A percentile compares a stretch with the other conserved stretches of the same genome.
Conservation (phyloP, 129 eudicot genomes). For the Flaveria sonorensis region DNA sequence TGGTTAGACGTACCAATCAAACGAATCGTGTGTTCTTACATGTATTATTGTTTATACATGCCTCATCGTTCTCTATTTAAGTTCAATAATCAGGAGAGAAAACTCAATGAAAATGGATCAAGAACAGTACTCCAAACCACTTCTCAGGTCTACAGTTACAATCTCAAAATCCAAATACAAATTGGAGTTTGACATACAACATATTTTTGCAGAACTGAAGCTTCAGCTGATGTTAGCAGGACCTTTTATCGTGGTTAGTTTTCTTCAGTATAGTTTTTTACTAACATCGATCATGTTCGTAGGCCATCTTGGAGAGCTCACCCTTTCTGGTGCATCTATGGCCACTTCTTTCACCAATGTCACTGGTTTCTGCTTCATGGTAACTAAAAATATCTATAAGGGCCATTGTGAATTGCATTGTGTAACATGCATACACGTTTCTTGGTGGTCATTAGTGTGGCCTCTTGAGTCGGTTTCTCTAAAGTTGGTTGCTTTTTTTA, state of each 20-base stretch:
- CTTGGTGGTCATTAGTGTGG: not conserved
- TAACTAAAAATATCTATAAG: slow-evolving; percentile 18
- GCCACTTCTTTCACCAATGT: slow-evolving; percentile 40
- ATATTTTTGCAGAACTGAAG: slow-evolving; percentile 29
- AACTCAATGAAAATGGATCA: slow-evolving; percentile 23
- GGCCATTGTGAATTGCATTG: not conserved
- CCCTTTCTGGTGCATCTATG: slow-evolving; percentile 41
- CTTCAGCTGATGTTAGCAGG: slow-evolving; percentile 38
- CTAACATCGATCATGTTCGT: slow-evolving; percentile 39
- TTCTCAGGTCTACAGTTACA: slow-evolving; percentile 26
- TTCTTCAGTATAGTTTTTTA: slow-evolving; percentile 36
- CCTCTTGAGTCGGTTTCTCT: not conserved
- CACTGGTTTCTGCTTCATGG: slow-evolving; percentile 41
- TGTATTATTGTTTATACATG: not conserved
- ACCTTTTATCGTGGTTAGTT: slow-evolving; percentile 38
- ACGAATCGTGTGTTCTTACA: not conserved
- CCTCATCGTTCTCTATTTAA: not conserved
- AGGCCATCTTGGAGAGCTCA: slow-evolving; percentile 42
- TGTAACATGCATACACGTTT: too few species aligned
- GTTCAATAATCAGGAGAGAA: not conserved
- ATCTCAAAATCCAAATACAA: slow-evolving; percentile 14
- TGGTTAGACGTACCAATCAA: not conserved
- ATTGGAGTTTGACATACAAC: slow-evolving; percentile 5
- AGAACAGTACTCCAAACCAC: slow-evolving; percentile 29
- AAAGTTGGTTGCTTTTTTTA: slow-evolving; percentile 21